Evolutionary conservation across 805 yeast species (phyloP).

Genomic region (Metschnikowia drakensbergensis): DNA sequence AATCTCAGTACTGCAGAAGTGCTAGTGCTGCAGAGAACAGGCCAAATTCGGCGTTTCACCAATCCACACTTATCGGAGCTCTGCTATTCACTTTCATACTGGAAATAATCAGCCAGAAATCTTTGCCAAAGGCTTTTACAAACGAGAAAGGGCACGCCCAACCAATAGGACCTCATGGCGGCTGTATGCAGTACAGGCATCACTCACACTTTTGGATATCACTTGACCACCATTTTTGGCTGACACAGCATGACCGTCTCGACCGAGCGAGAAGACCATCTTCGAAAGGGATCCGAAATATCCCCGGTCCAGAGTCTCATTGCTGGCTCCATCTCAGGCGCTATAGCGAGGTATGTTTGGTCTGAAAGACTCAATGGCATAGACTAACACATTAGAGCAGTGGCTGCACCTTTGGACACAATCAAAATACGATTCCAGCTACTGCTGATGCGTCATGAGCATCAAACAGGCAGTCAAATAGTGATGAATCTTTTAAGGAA

Average conservation of each 20-base stretch:
- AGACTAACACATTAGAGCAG: slow-evolving; percentile 40
- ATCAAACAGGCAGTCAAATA: slow-evolving; percentile 29
- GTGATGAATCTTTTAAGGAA: slow-evolving; percentile 42
- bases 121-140: not conserved
- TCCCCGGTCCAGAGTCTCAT: slow-evolving; percentile 50
- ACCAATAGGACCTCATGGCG: not conserved
- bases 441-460: slow-evolving; percentile 28
- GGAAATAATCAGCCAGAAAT: not conserved
- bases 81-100: too few relatives aligned
- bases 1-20: slow-evolving; percentile 1
- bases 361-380: not conserved
- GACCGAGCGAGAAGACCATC: slow-evolving; percentile 36
- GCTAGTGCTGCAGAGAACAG: not conserved
- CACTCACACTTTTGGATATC: not conserved
- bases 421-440: slow-evolving; percentile 73
- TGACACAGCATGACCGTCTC: not conserved
- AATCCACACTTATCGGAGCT: too few relatives aligned
- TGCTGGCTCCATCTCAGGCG: slow-evolving; percentile 55
- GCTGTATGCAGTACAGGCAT: not conserved
- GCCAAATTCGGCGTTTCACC: not conserved
- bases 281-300: slow-evolving; percentile 49
- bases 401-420: slow-evolving; percentile 76
- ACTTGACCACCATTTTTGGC: not conserved
- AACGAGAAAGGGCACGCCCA: too few relatives aligned
- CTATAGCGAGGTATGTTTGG: slow-evolving; percentile 38